Conservation (phyloP, 2,329 filamentous ascomycete genomes). For the Coniochaeta sp. region DNA sequence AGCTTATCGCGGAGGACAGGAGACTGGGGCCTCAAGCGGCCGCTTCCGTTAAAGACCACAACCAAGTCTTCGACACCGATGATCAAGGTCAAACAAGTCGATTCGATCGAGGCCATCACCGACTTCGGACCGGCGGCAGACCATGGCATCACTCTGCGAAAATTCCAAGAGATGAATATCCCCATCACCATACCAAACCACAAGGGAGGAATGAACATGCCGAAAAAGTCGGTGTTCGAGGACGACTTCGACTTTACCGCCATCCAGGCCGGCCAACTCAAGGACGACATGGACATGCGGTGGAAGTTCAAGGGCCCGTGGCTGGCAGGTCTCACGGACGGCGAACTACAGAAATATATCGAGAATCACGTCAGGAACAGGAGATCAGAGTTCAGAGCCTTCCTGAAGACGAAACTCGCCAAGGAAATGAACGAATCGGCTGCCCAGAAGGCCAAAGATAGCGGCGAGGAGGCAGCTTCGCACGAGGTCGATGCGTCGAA, state of each 20-base stretch:
- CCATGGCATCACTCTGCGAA: constrained; percentile 71
- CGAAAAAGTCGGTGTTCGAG: constrained; percentile 50
- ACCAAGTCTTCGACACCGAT: constrained; percentile 65
- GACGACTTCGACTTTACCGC: constrained; percentile 47
- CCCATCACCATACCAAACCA: constrained; percentile 51
- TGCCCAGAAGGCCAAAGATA: constrained; percentile 28
- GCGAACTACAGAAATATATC: constrained; percentile 51
- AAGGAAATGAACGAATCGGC: constrained; percentile 32
- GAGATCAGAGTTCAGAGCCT: constrained; percentile 46
- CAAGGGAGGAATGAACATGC: constrained; percentile 7
- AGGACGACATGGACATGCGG: constrained; percentile 35
- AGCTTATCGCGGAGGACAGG: constrained; percentile 64
- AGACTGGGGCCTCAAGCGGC: constrained; percentile 89
- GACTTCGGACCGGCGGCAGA: constrained; percentile 80
- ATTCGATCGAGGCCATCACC: constrained; percentile 81
- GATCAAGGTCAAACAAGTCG: constrained; percentile 69
- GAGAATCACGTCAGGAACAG: constrained; percentile 43
- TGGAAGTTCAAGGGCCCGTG: constrained; percentile 64
- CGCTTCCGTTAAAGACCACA: constrained; percentile 70
- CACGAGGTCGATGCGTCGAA: constrained; percentile 23
- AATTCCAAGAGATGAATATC: constrained; percentile 77
- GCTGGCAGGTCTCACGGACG: constrained; percentile 55
- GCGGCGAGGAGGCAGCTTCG: constrained; percentile 21
- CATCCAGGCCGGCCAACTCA: constrained; percentile 22
- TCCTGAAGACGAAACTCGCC: constrained; percentile 42